phyloP scores from a whole-genome alignment of 2,329 filamentous ascomycete species.

The Xylariaceae sp. region DNA sequence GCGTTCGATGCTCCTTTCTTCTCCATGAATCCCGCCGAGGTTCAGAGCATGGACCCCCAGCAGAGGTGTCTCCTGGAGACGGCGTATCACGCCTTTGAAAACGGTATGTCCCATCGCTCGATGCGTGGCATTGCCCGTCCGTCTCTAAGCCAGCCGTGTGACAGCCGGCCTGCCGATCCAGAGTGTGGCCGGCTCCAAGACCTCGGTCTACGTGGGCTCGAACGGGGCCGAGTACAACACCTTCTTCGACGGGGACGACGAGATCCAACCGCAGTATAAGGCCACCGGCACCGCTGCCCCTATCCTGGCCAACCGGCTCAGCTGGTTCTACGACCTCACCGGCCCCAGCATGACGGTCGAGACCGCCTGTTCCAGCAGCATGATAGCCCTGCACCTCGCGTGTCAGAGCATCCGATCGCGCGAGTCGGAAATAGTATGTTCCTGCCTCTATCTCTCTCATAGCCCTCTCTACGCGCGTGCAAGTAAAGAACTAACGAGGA shows the following conservation, averaged over 20 bases:
- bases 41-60: conserved; percentile 14
- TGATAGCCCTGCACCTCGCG: conserved; percentile 2
- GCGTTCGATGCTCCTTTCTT: conserved; percentile 21
- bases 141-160: not conserved
- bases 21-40: conserved; percentile 9
- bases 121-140: no score
- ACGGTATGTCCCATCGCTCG: conserved; percentile 1
- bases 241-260: not conserved
- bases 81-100: conserved; percentile 4
- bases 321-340: conserved; percentile 1
- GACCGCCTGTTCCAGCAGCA: conserved; percentile 3
- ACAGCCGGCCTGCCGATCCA: conserved; percentile 3
- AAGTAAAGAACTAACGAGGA: no score
- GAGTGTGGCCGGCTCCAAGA: not conserved
- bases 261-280: not conserved
- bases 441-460: not conserved
- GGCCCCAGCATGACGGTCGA: conserved; percentile 2
- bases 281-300: not conserved
- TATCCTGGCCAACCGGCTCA: conserved; percentile 1
- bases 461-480: not conserved
- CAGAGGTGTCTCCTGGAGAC: conserved; percentile 4
- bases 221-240: not conserved
- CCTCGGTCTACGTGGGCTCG: not conserved
- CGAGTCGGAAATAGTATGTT: conserved; percentile 1
- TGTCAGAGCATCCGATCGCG: not conserved